Conservation (phyloP, 164 flowering plant genomes). For the Santalum album region DNA sequence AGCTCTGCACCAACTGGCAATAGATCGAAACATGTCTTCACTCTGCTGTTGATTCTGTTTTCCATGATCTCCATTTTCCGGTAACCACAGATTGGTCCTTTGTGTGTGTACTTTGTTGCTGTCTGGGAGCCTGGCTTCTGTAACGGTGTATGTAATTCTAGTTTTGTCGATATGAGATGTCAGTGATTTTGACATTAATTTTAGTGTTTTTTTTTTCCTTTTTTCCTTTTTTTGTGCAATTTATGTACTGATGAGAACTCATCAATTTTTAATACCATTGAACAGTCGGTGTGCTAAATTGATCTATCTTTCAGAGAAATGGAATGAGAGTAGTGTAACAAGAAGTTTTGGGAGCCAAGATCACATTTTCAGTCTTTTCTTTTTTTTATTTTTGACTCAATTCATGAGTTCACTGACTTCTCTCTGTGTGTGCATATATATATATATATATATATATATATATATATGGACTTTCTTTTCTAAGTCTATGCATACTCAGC, state of each 20-base stretch:
- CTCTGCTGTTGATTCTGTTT: conserved; percentile 24
- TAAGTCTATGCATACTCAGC: too few species aligned
- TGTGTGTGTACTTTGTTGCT: neutral
- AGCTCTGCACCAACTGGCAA: conserved; percentile 26
- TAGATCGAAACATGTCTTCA: conserved; percentile 13
- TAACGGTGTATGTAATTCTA: conserved; percentile 19
- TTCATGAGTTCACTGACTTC: too few species aligned
- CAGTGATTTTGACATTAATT: conserved; percentile 12
- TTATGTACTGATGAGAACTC: conserved; percentile 16
- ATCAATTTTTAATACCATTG: conserved; percentile 15
- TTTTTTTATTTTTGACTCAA: too few species aligned
- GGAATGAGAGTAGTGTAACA: too few species aligned
- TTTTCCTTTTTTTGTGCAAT: conserved; percentile 5
- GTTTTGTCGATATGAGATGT: conserved; percentile 21
- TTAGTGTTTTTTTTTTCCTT: neutral
- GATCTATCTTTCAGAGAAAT: too few species aligned
- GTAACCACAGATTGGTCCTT: conserved; percentile 12
- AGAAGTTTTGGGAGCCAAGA: too few species aligned
- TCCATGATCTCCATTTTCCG: conserved; percentile 18
- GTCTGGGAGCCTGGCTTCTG: conserved; percentile 10
- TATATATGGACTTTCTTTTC: too few species aligned
- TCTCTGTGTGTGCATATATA: too few species aligned
- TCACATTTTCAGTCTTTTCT: too few species aligned
- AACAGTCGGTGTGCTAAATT: neutral
- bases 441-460: too few species aligned